These are phyloP conservation scores for Kandelia obovata DNA, from an alignment of 345 rosid genomes.

Conservation along the genomic window DNA sequence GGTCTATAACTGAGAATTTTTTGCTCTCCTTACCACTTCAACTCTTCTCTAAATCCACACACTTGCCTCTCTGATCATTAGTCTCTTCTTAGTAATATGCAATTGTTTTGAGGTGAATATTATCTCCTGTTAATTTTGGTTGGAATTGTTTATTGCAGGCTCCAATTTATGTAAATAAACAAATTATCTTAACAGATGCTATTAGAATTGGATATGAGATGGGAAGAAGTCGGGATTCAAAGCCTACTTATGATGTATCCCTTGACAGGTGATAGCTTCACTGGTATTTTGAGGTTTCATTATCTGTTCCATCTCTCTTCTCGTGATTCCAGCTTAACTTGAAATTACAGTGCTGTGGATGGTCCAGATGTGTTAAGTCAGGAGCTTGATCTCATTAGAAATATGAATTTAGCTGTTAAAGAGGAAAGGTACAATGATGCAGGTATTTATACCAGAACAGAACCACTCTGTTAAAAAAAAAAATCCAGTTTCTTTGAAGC, in stretches of 20 bases:
- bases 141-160: slow-evolving; percentile 46
- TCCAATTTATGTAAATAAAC: slow-evolving; percentile 77
- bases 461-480: background rate
- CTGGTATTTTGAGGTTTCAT: slow-evolving; percentile 5
- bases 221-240: slow-evolving; percentile 43
- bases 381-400: slow-evolving; percentile 63
- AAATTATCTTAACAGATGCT: slow-evolving; percentile 73
- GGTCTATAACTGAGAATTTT: too few relatives aligned
- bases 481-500: background rate
- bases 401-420: slow-evolving; percentile 65
- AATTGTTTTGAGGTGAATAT: slow-evolving; percentile 1
- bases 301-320: slow-evolving; percentile 9
- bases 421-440: slow-evolving; percentile 89
- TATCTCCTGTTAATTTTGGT: slow-evolving; percentile 13
- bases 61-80: background rate
- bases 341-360: slow-evolving; percentile 62
- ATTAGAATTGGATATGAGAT: slow-evolving; percentile 67
- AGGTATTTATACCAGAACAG: slow-evolving; percentile 37
- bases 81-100: background rate
- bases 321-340: slow-evolving; percentile 24
- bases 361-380: slow-evolving; percentile 64
- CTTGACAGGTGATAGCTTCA: slow-evolving; percentile 62
- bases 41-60: background rate
- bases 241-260: slow-evolving; percentile 59
- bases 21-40: background rate